These are phyloP conservation scores for Saururus chinensis DNA, from an alignment of 164 flowering plant genomes.

Conservation along the genomic window DNA sequence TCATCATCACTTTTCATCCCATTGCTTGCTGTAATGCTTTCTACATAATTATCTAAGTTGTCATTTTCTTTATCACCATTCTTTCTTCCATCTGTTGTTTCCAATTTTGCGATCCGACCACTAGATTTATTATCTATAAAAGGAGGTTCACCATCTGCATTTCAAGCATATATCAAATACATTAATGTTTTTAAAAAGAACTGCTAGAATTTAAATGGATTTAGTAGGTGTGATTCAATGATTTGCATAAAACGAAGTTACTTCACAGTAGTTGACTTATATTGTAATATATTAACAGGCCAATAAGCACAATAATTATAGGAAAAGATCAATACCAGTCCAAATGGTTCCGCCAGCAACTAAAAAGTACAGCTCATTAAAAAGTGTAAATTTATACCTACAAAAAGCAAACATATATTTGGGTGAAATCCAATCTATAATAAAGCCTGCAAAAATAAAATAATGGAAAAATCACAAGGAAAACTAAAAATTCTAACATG, in stretches of 20 bases:
- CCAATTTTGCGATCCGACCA: constrained; percentile 11
- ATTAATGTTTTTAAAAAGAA: background rate
- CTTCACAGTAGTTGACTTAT: background rate
- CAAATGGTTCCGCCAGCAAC: constrained; percentile 98
- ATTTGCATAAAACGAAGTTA: too few relatives aligned
- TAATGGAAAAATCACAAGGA: background rate
- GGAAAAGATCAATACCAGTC: constrained; percentile 50
- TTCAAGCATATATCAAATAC: background rate
- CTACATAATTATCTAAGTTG: constrained; percentile 9
- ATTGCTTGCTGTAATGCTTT: constrained; percentile 14
- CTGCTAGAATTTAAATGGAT: too few relatives aligned
- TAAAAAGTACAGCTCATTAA: constrained; percentile 94
- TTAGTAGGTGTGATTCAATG: too few relatives aligned
- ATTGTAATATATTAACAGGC: too few relatives aligned
- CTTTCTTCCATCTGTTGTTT: background rate
- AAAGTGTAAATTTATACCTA: constrained; percentile 98
- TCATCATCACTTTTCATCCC: constrained; percentile 16
- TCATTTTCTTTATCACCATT: constrained; percentile 18
- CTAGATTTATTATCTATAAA: constrained; percentile 11
- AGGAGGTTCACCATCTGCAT: constrained; percentile 49
- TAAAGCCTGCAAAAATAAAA: background rate
- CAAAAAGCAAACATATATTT: constrained; percentile 9
- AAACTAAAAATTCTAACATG: background rate
- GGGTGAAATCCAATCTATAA: background rate
- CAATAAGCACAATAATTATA: too few relatives aligned